These are phyloP conservation scores for Chrysoporthe puriensis DNA, from an alignment of 2,329 filamentous ascomycete genomes.

Conservation along the genomic window DNA sequence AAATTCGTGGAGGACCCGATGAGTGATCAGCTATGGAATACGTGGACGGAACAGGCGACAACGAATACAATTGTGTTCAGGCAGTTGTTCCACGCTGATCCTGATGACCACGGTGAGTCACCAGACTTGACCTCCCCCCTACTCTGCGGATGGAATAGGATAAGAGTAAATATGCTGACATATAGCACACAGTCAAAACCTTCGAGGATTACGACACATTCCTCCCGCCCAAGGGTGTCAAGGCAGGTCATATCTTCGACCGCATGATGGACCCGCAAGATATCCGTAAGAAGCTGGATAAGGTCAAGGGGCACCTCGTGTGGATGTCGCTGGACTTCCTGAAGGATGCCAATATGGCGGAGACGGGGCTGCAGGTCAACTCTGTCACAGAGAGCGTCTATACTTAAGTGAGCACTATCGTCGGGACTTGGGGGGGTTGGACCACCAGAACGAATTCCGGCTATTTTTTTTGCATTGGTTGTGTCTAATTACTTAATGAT, in stretches of 20 bases:
- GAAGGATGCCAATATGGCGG: slow-evolving; percentile 83
- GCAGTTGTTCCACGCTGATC: slow-evolving; percentile 85
- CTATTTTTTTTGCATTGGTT: background rate
- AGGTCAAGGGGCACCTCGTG: slow-evolving; percentile 85
- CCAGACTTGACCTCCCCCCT: background rate
- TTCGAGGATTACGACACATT: slow-evolving; percentile 91
- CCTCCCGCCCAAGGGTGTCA: slow-evolving; percentile 69
- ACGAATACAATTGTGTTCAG: slow-evolving; percentile 76
- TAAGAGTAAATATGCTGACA: background rate
- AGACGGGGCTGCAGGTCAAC: slow-evolving; percentile 85
- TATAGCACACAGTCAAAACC: slow-evolving; percentile 65
- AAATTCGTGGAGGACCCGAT: slow-evolving; percentile 73
- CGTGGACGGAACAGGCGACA: slow-evolving; percentile 71
- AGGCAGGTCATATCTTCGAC: slow-evolving; percentile 86
- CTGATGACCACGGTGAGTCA: slow-evolving; percentile 75
- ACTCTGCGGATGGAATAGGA: background rate
- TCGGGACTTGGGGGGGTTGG: background rate
- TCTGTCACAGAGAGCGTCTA: slow-evolving; percentile 85
- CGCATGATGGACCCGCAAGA: slow-evolving; percentile 73
- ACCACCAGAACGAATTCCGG: background rate
- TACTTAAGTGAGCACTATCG: slow-evolving; percentile 53
- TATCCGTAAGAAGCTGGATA: slow-evolving; percentile 73
- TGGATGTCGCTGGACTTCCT: slow-evolving; percentile 95
- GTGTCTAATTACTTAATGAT: slow-evolving; percentile 15
- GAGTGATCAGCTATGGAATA: slow-evolving; percentile 65